Percentiles rank a stretch among this genome's conserved stretches.
These are phyloP conservation scores for Saccharomycopsis javanensis DNA, from an alignment of 805 yeast genomes.

Conservation along the genomic window DNA sequence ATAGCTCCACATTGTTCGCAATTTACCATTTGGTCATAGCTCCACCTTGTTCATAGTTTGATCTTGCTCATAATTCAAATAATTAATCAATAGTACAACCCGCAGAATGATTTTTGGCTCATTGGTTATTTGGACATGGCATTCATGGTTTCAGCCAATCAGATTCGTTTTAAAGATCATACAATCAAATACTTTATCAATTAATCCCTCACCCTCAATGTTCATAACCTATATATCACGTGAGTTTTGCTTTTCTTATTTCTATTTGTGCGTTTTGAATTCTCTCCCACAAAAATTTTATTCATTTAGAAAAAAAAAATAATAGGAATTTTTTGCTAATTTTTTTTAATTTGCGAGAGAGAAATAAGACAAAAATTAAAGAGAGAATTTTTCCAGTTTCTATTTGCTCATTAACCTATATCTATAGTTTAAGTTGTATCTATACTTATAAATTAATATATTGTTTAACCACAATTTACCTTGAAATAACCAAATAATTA, in stretches of 20 bases:
- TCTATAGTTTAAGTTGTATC: neutral
- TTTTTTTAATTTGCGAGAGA: neutral
- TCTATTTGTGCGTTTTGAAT: neutral
- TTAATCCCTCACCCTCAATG: neutral
- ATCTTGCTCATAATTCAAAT: no score
- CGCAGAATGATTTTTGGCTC: neutral
- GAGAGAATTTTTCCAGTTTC: neutral
- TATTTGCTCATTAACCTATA: neutral
- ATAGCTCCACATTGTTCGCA: no score
- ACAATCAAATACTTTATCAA: no score
- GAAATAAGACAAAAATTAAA: neutral
- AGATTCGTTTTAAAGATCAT: neutral
- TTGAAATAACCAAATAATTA: neutral
- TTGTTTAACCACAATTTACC: neutral
- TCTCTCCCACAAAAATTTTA: neutral
- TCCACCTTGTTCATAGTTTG: no score
- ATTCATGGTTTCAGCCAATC: neutral
- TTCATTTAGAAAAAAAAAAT: neutral
- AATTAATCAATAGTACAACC: no score
- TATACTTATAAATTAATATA: neutral
- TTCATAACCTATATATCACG: neutral
- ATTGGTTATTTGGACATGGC: neutral
- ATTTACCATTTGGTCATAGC: no score
- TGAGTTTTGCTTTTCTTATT: neutral
- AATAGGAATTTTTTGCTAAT: neutral